phyloP scores from a whole-genome alignment of 306 rosid genomes.

The Carpinus fangiana region DNA sequence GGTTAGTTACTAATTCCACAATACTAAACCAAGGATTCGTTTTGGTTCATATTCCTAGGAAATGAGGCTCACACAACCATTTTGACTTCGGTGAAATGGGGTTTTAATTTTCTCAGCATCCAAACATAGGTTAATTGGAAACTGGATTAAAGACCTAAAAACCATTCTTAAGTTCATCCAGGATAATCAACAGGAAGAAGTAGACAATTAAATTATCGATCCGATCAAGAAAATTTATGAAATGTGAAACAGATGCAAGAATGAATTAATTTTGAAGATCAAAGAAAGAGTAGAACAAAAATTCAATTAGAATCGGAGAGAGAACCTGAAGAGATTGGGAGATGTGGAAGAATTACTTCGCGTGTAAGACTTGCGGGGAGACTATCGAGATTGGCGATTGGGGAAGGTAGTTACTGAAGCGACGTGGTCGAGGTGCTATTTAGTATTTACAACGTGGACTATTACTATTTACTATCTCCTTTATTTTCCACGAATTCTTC shows the following conservation, averaged over 20 bases:
- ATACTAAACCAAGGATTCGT: background rate
- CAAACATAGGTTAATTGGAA: constrained; percentile 1
- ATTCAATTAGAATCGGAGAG: background rate
- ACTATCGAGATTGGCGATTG: background rate
- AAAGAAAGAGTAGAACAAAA: background rate
- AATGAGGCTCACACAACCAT: background rate
- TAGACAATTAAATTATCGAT: background rate
- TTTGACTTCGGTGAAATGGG: background rate
- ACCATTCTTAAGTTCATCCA: background rate
- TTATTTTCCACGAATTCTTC: no score
- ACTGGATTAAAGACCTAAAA: background rate
- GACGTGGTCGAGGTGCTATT: constrained; percentile 16
- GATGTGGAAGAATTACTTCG: constrained; percentile 19
- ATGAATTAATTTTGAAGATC: background rate
- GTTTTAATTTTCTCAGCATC: constrained; percentile 15
- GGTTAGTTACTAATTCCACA: background rate
- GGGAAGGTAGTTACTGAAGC: constrained; percentile 11
- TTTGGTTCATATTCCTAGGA: background rate
- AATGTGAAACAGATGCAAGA: background rate
- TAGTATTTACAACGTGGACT: background rate
- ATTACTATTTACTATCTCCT: no score
- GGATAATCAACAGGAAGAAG: background rate
- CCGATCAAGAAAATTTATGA: background rate
- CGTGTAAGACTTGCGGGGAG: constrained; percentile 18
- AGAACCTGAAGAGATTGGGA: constrained; percentile 16